Evolutionary conservation across 306 rosid species (phyloP).

Genomic region (Cucurbita ficifolia): DNA sequence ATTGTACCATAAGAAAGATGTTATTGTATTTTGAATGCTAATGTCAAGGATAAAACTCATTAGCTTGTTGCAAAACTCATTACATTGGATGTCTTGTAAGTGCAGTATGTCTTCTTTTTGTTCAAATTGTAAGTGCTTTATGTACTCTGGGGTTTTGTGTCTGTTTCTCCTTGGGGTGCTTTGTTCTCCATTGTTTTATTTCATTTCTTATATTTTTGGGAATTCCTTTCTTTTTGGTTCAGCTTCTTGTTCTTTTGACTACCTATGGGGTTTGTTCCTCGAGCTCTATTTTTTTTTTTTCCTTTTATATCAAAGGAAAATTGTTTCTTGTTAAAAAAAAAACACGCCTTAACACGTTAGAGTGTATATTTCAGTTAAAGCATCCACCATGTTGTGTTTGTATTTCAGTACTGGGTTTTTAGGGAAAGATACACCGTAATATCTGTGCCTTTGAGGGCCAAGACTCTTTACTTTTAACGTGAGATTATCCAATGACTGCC

Average conservation of each 20-base stretch:
- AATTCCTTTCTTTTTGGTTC: neutral
- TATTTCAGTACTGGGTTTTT: neutral
- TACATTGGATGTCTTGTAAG: neutral
- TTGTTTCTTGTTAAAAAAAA: neutral
- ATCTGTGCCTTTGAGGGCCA: neutral
- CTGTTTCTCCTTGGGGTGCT: neutral
- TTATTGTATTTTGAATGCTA: neutral
- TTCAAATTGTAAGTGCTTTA: neutral
- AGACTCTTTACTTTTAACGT: neutral
- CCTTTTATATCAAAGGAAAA: neutral
- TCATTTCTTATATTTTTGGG: neutral
- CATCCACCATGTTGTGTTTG: neutral
- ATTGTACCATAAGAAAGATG: no score
- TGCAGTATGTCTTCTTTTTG: neutral
- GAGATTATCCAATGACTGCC: neutral
- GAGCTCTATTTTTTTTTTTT: neutral
- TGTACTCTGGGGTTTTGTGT: neutral
- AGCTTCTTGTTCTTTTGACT: neutral
- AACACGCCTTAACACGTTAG: neutral
- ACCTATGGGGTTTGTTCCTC: neutral
- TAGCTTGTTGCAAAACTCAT: neutral
- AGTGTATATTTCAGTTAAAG: neutral
- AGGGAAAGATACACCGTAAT: neutral
- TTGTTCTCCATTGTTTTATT: neutral
- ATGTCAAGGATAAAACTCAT: neutral